phyloP scores from a whole-genome alignment of 345 rosid species.

The Melaleuca quinquenervia region DNA sequence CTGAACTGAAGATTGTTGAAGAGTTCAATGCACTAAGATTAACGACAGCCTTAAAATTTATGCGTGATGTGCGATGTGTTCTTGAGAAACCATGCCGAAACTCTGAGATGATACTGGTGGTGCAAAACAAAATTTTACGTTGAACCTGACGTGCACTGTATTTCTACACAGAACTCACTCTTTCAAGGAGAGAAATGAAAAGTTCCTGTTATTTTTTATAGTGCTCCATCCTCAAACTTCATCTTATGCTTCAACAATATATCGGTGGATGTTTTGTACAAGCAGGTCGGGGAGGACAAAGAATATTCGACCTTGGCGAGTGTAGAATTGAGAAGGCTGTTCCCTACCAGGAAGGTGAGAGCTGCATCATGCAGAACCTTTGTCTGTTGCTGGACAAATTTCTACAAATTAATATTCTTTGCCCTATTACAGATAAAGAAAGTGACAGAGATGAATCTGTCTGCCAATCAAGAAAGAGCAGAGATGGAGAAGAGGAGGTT shows the following conservation, averaged over 20 bases:
- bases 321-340: slow-evolving; percentile 67
- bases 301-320: slow-evolving; percentile 64
- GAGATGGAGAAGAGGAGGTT: slow-evolving; percentile 73
- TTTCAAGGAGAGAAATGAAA: not conserved
- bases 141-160: not conserved
- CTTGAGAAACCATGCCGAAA: not conserved
- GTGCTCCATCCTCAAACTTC: not conserved
- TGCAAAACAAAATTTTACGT: not conserved
- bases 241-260: not conserved
- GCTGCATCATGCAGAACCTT: not conserved
- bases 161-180: not conserved
- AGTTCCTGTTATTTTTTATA: not conserved
- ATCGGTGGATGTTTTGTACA: not conserved
- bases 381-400: not conserved
- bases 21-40: not conserved
- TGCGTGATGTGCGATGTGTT: not conserved
- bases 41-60: not conserved
- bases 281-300: slow-evolving; percentile 65
- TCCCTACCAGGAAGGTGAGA: slow-evolving; percentile 61
- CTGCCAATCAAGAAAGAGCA: slow-evolving; percentile 79
- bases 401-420: not conserved
- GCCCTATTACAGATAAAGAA: slow-evolving; percentile 33
- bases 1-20: not conserved
- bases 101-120: not conserved
- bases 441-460: slow-evolving; percentile 64